Conservation (phyloP, 768 basidiomycete species). For the Cystofilobasidium ferigula region DNA sequence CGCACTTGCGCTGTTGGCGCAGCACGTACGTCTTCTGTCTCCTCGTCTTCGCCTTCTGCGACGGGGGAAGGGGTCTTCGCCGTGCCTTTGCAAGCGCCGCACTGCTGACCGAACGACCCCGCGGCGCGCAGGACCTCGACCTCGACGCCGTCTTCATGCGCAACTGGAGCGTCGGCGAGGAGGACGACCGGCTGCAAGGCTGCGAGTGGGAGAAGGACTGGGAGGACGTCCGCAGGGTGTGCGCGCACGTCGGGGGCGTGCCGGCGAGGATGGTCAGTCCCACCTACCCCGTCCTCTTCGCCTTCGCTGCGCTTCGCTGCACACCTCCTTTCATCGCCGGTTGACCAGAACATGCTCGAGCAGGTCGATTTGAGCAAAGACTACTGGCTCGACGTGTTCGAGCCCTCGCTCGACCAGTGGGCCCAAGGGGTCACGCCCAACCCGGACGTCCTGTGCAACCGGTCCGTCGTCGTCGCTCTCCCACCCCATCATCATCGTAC, state of each 20-base stretch:
- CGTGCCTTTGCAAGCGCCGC: not conserved
- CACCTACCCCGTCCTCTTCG: constrained; percentile 12
- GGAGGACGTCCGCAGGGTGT: constrained; percentile 77
- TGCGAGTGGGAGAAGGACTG: constrained; percentile 96
- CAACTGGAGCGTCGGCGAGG: constrained; percentile 59
- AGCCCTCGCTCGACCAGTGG: constrained; percentile 71
- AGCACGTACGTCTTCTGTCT: constrained; percentile 19
- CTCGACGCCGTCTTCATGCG: constrained; percentile 87
- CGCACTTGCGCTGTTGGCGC: constrained; percentile 59
- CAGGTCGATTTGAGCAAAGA: constrained; percentile 78
- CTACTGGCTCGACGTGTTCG: constrained; percentile 86
- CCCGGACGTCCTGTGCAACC: constrained; percentile 87
- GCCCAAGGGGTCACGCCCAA: constrained; percentile 72
- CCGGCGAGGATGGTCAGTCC: constrained; percentile 58
- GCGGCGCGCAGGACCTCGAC: constrained; percentile 53
- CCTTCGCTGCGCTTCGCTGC: not conserved
- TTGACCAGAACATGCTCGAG: not conserved
- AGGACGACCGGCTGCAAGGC: constrained; percentile 42
- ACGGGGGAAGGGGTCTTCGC: too few species aligned
- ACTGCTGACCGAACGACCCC: not conserved
- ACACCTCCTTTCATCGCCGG: not conserved
- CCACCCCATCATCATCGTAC: not conserved
- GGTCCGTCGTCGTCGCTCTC: constrained; percentile 40
- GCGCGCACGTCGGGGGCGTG: constrained; percentile 53
- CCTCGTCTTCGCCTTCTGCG: too few species aligned